A percentile compares a stretch with the other conserved stretches of the same genome.
Evolutionary conservation across 2,329 filamentous ascomycete genomes (phyloP).

Genomic region (Stemphylium lycopersici): DNA sequence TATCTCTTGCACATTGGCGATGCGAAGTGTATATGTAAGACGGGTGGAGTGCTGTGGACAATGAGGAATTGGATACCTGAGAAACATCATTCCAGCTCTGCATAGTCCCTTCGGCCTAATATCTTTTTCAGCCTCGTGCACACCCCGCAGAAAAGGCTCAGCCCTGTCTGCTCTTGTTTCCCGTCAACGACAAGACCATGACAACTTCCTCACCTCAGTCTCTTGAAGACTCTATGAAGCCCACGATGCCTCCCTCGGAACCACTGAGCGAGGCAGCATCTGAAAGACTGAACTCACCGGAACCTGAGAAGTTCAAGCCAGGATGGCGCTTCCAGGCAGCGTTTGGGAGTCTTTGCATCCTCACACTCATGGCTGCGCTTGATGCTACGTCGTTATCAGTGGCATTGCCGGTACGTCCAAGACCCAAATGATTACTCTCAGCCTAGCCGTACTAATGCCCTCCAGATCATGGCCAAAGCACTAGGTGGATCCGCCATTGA

Average conservation of each 20-base stretch:
- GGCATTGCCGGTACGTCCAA: conserved; percentile 54
- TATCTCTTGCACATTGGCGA: background rate
- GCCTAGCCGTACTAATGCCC: conserved; percentile 6
- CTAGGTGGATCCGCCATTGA: conserved; percentile 49
- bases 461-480: conserved; percentile 46
- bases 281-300: conserved; percentile 12
- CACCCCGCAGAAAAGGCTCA: background rate
- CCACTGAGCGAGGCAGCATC: conserved; percentile 14
- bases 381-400: conserved; percentile 71
- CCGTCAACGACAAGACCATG: conserved; percentile 5
- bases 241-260: conserved; percentile 6
- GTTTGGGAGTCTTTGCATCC: conserved; percentile 57
- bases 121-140: background rate
- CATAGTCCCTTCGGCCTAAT: background rate
- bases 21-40: background rate
- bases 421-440: background rate
- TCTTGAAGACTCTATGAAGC: conserved; percentile 16
- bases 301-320: conserved; percentile 34
- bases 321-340: conserved; percentile 36
- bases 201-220: conserved; percentile 17
- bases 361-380: conserved; percentile 67
- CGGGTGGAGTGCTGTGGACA: background rate
- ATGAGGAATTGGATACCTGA: background rate
- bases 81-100: no score
- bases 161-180: background rate